phyloP scores from a whole-genome alignment of 495 filamentous ascomycete genomes.

The Niebla homalea region DNA sequence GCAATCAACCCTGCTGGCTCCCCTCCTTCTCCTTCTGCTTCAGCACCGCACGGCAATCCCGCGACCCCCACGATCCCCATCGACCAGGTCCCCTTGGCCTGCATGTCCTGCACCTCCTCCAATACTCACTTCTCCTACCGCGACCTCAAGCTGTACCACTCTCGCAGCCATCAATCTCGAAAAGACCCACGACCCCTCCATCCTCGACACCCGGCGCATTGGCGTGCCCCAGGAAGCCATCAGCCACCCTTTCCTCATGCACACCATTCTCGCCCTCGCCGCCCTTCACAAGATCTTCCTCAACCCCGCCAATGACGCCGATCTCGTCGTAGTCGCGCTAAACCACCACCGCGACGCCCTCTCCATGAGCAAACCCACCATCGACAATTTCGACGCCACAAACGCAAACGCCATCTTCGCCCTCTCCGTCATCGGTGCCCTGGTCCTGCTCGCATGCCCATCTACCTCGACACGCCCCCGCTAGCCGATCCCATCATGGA shows the following conservation, averaged over 20 bases:
- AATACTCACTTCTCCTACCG: neutral
- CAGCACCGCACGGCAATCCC: neutral
- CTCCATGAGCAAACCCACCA: neutral
- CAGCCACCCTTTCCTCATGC: neutral
- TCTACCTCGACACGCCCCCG: neutral
- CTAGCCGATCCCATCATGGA: neutral
- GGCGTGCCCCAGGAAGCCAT: slow-evolving; percentile 4
- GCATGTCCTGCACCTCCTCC: no score
- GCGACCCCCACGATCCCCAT: neutral
- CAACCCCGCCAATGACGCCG: neutral
- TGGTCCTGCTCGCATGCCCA: neutral
- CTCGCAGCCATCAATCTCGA: slow-evolving; percentile 30
- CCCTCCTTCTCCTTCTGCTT: neutral
- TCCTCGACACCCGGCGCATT: neutral
- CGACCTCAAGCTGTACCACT: slow-evolving; percentile 34
- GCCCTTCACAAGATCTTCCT: neutral
- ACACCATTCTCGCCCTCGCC: slow-evolving; percentile 1
- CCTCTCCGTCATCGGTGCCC: slow-evolving; percentile 1
- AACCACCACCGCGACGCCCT: slow-evolving; percentile 1
- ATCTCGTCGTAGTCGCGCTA: neutral
- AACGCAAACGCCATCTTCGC: slow-evolving; percentile 7
- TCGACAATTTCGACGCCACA: neutral
- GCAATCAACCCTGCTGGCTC: neutral
- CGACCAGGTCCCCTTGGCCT: neutral
- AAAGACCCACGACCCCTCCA: neutral